phyloP scores from a whole-genome alignment of 495 filamentous ascomycete genomes.

The Penicillium maclennaniae region DNA sequence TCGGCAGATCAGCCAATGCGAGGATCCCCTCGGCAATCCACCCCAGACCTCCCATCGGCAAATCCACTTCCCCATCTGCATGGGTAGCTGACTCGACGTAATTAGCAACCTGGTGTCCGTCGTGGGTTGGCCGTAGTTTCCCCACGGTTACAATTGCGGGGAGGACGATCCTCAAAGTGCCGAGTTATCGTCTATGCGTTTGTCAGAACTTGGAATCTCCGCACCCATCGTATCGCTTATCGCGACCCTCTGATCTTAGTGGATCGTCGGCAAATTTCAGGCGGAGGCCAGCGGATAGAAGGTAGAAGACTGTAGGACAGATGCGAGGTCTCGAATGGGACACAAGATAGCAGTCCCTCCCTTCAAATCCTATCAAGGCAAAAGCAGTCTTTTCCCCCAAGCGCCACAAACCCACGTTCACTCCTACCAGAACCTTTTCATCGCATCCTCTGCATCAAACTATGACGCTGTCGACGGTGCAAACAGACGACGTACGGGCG shows the following conservation, averaged over 20 bases:
- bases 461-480: conserved; percentile 18
- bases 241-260: background rate
- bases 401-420: background rate
- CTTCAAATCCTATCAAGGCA: background rate
- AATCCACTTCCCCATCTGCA: conserved; percentile 5
- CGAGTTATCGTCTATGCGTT: conserved; percentile 4
- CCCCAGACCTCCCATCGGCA: conserved; percentile 10
- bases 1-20: conserved; percentile 22
- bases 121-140: conserved; percentile 6
- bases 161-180: conserved; percentile 18
- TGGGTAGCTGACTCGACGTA: background rate
- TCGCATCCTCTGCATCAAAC: background rate
- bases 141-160: conserved; percentile 26
- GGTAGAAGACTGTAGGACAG: background rate
- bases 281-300: background rate
- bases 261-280: conserved; percentile 7
- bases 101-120: background rate
- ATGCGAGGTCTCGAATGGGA: conserved; percentile 11
- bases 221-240: conserved; percentile 5
- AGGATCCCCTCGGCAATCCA: conserved; percentile 12
- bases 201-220: conserved; percentile 4
- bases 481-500: conserved; percentile 25
- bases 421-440: background rate
- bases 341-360: background rate
- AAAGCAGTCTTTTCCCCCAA: background rate